Evolutionary conservation across 2,329 filamentous ascomycete genomes (phyloP).

Genomic region (Beauveria asiatica): DNA sequence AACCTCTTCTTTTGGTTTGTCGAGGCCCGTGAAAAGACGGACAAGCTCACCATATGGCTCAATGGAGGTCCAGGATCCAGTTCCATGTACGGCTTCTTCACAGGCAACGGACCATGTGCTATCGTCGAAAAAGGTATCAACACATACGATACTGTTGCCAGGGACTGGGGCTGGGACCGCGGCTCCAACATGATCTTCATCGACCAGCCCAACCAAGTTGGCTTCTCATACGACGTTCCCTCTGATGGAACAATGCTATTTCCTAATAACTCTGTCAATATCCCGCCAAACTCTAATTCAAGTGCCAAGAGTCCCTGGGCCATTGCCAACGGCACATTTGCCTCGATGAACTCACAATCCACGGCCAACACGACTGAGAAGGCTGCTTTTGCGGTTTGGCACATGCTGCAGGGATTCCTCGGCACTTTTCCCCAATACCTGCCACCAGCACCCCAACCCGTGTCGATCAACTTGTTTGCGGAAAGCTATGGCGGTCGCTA

Average conservation of each 20-base stretch:
- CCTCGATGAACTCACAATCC: constrained; percentile 37
- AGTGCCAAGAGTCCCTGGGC: constrained; percentile 21
- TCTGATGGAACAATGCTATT: constrained; percentile 52
- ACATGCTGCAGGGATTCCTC: constrained; percentile 55
- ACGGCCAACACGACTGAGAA: constrained; percentile 49
- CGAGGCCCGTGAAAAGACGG: constrained; percentile 33
- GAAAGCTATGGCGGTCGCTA: constrained; percentile 67
- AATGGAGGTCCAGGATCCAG: constrained; percentile 60
- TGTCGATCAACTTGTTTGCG: constrained; percentile 57
- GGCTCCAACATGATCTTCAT: constrained; percentile 48
- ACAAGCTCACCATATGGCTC: constrained; percentile 50
- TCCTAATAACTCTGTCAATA: constrained; percentile 28
- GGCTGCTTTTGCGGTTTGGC: constrained; percentile 54
- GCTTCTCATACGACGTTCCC: constrained; percentile 57
- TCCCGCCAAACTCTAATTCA: constrained; percentile 16
- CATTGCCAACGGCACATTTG: constrained; percentile 57
- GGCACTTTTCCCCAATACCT: constrained; percentile 50
- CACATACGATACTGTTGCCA: constrained; percentile 45
- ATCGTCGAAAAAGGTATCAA: constrained; percentile 38
- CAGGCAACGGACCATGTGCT: constrained; percentile 48
- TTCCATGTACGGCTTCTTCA: constrained; percentile 57
- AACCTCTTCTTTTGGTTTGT: constrained; percentile 47
- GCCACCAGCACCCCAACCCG: constrained; percentile 36
- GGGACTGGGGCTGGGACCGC: constrained; percentile 59
- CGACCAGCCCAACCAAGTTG: constrained; percentile 61